Evolutionary conservation across 768 basidiomycete species (phyloP).

Genomic region (Lentinula boryana): DNA sequence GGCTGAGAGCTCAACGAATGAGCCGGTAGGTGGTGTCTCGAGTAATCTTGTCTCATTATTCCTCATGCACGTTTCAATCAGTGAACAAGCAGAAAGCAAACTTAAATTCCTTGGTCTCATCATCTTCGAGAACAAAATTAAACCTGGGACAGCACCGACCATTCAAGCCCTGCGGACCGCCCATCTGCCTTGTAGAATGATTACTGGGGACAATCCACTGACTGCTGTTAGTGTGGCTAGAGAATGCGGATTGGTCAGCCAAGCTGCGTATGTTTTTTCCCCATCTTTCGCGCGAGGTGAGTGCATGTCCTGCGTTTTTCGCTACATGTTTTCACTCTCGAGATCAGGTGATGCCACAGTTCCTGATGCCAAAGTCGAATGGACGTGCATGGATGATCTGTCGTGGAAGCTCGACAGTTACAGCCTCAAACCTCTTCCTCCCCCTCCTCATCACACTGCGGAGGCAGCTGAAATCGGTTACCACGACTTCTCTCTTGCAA

Average conservation of each 20-base stretch:
- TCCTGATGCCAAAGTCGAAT: conserved; percentile 65
- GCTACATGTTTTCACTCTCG: background rate
- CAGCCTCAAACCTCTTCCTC: conserved; percentile 73
- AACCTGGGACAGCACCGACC: conserved; percentile 84
- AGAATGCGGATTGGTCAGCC: conserved; percentile 86
- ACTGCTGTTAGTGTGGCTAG: conserved; percentile 96
- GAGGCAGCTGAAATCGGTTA: conserved; percentile 69
- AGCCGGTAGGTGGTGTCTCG: conserved; percentile 52
- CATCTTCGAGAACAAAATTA: conserved; percentile 98
- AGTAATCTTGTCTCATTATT: background rate
- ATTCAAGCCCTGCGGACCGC: conserved; percentile 86
- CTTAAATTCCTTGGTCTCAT: conserved; percentile 90
- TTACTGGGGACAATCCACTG: conserved; percentile 94
- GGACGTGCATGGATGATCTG: conserved; percentile 89
- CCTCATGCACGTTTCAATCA: conserved; percentile 22
- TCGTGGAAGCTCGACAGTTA: conserved; percentile 83
- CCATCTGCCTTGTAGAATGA: conserved; percentile 94
- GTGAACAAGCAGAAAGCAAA: conserved; percentile 90
- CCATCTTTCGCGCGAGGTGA: conserved; percentile 75
- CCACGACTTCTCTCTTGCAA: conserved; percentile 85
- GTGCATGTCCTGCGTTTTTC: background rate
- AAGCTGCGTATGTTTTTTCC: conserved; percentile 83
- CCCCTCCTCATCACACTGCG: conserved; percentile 64
- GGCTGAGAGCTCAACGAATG: conserved; percentile 96
- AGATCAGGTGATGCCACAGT: conserved; percentile 45